Conservation (phyloP, 1,284 basidiomycete species). For the Apiotrichum sp. region DNA sequence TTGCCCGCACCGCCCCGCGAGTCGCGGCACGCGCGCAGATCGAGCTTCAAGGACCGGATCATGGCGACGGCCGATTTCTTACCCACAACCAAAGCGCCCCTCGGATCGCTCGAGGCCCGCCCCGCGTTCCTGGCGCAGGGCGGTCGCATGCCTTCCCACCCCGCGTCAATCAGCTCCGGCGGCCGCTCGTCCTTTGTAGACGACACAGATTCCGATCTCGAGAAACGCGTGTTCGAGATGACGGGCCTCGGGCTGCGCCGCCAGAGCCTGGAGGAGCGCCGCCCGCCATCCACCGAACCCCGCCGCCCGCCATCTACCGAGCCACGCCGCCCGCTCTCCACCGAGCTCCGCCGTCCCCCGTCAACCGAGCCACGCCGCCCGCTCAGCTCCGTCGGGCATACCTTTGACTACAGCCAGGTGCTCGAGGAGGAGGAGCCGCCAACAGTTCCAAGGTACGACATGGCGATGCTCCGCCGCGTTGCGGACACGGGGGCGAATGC, state of each 20-base stretch:
- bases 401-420: not conserved
- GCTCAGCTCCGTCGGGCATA: not conserved
- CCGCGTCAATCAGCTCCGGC: not conserved
- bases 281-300: too few species aligned
- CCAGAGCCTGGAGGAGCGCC: not conserved
- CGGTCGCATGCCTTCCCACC: constrained; percentile 12
- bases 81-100: constrained; percentile 8
- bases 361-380: not conserved
- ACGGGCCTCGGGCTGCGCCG: constrained; percentile 21
- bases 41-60: constrained; percentile 40
- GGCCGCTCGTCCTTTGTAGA: not conserved
- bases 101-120: constrained; percentile 8
- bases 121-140: constrained; percentile 15
- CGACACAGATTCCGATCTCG: constrained; percentile 25
- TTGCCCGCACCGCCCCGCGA: constrained; percentile 27
- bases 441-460: constrained; percentile 6
- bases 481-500: constrained; percentile 32
- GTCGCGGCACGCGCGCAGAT: constrained; percentile 17
- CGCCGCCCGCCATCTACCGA: not conserved
- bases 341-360: too few species aligned
- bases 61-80: constrained; percentile 26
- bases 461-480: constrained; percentile 11
- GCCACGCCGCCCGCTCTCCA: not conserved
- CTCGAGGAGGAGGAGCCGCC: not conserved
- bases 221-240: constrained; percentile 41